Evolutionary conservation across 345 rosid species (phyloP).

Genomic region (Barbarea vulgaris): DNA sequence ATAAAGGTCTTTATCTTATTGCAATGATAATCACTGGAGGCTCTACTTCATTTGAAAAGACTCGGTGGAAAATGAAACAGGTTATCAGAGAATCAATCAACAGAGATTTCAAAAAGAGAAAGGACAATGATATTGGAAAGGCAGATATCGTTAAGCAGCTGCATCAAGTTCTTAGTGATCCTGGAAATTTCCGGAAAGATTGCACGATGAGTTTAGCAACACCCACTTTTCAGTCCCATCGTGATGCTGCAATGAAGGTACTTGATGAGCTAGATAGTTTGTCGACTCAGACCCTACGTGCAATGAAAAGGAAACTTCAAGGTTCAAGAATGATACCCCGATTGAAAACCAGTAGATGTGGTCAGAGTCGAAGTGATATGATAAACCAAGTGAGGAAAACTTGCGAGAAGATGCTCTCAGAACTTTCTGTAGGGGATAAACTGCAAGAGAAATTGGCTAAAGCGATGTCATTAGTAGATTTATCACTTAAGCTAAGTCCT

Average conservation of each 20-base stretch:
- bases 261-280: conserved; percentile 59
- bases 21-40: conserved; percentile 56
- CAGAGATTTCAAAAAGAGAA: conserved; percentile 29
- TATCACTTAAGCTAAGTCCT: conserved; percentile 53
- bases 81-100: conserved; percentile 50
- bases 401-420: conserved; percentile 61
- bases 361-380: conserved; percentile 46
- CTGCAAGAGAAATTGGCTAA: conserved; percentile 68
- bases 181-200: conserved; percentile 49
- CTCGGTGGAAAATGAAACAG: conserved; percentile 60
- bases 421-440: conserved; percentile 47
- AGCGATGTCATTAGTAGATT: conserved; percentile 66
- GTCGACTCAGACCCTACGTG: conserved; percentile 53
- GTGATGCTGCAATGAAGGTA: conserved; percentile 48
- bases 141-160: conserved; percentile 43
- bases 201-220: conserved; percentile 26
- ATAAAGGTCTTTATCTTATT: conserved; percentile 60
- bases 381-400: conserved; percentile 48
- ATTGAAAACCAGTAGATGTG: conserved; percentile 36
- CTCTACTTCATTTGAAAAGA: conserved; percentile 51
- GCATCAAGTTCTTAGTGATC: conserved; percentile 53
- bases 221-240: conserved; percentile 45
- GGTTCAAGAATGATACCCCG: conserved; percentile 46
- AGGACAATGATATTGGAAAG: conserved; percentile 18
- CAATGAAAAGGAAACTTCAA: conserved; percentile 77